phyloP scores from a whole-genome alignment of 2,329 filamentous ascomycete genomes.

The Pseudocercospora crystallina region DNA sequence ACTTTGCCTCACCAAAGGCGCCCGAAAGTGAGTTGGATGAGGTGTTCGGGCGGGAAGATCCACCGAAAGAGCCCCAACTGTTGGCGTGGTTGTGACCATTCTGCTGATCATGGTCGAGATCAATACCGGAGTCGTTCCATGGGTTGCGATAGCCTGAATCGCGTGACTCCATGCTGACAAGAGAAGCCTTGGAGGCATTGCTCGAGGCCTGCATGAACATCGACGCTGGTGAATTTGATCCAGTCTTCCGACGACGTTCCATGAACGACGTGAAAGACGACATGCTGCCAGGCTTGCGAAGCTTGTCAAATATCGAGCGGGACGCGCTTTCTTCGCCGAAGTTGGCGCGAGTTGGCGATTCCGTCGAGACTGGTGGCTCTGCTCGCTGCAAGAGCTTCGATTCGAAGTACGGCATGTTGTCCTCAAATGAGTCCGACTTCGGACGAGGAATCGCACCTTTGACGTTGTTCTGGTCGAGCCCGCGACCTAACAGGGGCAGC shows the following conservation, averaged over 20 bases:
- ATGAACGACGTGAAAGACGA: slow-evolving; percentile 94
- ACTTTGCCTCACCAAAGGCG: slow-evolving; percentile 61
- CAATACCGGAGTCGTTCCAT: slow-evolving; percentile 97
- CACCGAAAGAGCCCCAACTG: slow-evolving; percentile 43
- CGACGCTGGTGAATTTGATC: slow-evolving; percentile 67
- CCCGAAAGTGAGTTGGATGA: slow-evolving; percentile 61
- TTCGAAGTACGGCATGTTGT: slow-evolving; percentile 94
- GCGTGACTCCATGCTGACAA: slow-evolving; percentile 93
- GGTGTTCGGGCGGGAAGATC: slow-evolving; percentile 63
- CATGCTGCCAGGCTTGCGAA: slow-evolving; percentile 93
- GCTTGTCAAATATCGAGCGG: slow-evolving; percentile 82
- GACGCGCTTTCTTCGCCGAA: slow-evolving; percentile 77
- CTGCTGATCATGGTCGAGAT: slow-evolving; percentile 76
- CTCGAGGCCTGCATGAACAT: slow-evolving; percentile 88
- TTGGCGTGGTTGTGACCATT: slow-evolving; percentile 41
- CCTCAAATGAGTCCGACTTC: slow-evolving; percentile 97
- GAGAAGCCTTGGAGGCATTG: slow-evolving; percentile 89
- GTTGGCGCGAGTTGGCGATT: slow-evolving; percentile 82
- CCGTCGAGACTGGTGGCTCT: slow-evolving; percentile 71
- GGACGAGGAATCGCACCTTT: slow-evolving; percentile 96
- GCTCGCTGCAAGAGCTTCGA: slow-evolving; percentile 95
- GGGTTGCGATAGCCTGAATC: slow-evolving; percentile 94
- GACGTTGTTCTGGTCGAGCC: slow-evolving; percentile 83
- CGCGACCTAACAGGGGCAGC: slow-evolving; percentile 78
- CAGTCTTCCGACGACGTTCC: slow-evolving; percentile 89